Conservation (phyloP, 2,329 filamentous ascomycete species). For the Arachnomyces sp. region DNA sequence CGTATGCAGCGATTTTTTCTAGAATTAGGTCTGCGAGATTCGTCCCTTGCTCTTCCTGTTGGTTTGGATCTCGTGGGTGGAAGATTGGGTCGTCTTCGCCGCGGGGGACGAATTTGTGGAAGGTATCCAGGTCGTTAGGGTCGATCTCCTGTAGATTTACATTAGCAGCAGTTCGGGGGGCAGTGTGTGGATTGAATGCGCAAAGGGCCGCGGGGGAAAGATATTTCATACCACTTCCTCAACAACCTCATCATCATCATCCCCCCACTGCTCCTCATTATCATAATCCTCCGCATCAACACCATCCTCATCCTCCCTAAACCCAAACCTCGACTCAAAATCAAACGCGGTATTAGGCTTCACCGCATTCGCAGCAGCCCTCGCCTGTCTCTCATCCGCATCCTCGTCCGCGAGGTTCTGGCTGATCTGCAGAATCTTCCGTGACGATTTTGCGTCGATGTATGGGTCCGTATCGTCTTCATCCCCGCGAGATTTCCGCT, state of each 20-base stretch:
- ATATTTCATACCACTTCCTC: constrained; percentile 31
- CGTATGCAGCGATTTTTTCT: constrained; percentile 86
- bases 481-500: constrained; percentile 48
- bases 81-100: constrained; percentile 66
- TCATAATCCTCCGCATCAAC: constrained; percentile 46
- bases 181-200: not conserved
- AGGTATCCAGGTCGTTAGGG: constrained; percentile 78
- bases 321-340: constrained; percentile 67
- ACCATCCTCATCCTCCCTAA: constrained; percentile 36
- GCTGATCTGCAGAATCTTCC: constrained; percentile 81
- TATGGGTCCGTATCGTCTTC: constrained; percentile 59
- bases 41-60: constrained; percentile 47
- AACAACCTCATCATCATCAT: constrained; percentile 60
- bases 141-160: constrained; percentile 61
- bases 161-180: not conserved
- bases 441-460: constrained; percentile 79
- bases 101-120: constrained; percentile 78
- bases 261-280: constrained; percentile 60
- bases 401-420: constrained; percentile 84
- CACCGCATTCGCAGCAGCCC: constrained; percentile 25
- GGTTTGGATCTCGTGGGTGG: constrained; percentile 45
- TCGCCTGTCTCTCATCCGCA: constrained; percentile 39
- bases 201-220: not conserved
- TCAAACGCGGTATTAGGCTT: constrained; percentile 60
- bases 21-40: constrained; percentile 91